Conservation (phyloP, 805 yeast species). For the Zygoascus biomembranicola region DNA sequence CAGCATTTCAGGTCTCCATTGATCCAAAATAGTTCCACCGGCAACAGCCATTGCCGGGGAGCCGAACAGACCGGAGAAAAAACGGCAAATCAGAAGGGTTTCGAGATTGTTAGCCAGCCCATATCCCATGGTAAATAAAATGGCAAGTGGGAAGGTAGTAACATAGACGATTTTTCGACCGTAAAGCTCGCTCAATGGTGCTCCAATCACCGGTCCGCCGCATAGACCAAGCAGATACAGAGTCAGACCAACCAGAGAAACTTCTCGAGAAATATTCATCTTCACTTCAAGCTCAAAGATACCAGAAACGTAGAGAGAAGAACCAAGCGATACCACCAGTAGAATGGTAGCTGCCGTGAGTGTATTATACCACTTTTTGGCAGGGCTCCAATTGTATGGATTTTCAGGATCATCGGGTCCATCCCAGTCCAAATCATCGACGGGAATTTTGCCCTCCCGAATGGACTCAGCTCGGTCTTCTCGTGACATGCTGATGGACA, state of each 20-base stretch:
- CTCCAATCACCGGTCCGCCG: conserved; percentile 52
- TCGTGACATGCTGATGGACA: not conserved
- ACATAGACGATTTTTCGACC: conserved; percentile 62
- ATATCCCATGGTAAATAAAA: conserved; percentile 41
- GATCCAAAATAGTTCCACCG: conserved; percentile 75
- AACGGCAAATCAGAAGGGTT: conserved; percentile 49
- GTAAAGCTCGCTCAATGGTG: conserved; percentile 65
- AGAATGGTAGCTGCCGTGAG: conserved; percentile 35
- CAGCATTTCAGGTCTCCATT: conserved; percentile 58
- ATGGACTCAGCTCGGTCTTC: not conserved
- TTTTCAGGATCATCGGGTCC: conserved; percentile 53
- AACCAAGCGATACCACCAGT: conserved; percentile 50
- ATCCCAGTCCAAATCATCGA: conserved; percentile 36
- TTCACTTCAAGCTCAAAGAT: conserved; percentile 33
- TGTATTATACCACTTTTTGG: conserved; percentile 33
- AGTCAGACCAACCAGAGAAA: conserved; percentile 40
- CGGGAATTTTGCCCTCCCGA: not conserved
- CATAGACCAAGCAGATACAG: conserved; percentile 55
- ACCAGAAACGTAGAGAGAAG: conserved; percentile 41
- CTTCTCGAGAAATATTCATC: conserved; percentile 36
- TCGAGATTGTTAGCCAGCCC: conserved; percentile 32
- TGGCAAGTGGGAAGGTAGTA: conserved; percentile 44
- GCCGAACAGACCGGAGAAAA: conserved; percentile 67
- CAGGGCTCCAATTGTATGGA: conserved; percentile 47
- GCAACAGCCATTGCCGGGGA: conserved; percentile 80